Evolutionary conservation across 2,329 filamentous ascomycete species (phyloP), one percentile per base, ranked within the genome.

Genomic region (Tolypocladium sp.): DNA sequence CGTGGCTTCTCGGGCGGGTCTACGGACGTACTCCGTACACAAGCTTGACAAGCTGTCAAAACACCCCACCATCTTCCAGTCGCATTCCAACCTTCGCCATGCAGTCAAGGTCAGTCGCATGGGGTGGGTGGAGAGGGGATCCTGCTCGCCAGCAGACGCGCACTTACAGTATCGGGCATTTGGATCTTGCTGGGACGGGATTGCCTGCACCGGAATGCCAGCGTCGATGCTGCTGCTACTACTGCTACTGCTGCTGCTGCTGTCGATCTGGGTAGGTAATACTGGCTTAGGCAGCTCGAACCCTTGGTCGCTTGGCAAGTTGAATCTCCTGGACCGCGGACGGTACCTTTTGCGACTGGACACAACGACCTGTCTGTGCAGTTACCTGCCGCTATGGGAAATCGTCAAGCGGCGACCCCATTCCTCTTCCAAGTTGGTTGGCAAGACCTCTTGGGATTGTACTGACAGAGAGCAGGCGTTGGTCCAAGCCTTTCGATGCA

Each of bases 401-500:
- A 52, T 37, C 38, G 52, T 33, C 56, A n/a, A 55, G 58, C 46
- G 58, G 58, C 54, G n/a, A 42, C 35, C 54, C 49, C 55, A 42
- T 60, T 44, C 30, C 49, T 37, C 46, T 56, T 52, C 35, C 38
- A 59, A 57, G 35, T 49, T 58, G 56, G 49, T 44, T 60, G 56
- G 22, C 17, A 35, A 30, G 55, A 58, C 17, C 30, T 56, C 57
- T 56, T 46, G 57, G 49, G 49, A 59, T 46, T 42, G 30, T 51
- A 38, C 52, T 38, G 42, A 60, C 54, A 53, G 57, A 58, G 44
- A 46, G 54, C 35, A 55, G 51, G 44, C 52, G 40, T 61, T 57
- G 46, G 53, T 33, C 61, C 62, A 62, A 61, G 58, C 59, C 51
- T 58, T 56, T 58, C 56, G 20, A 59, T 61, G 57, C 59, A 51